Conservation (phyloP, 257 asterid species). For the Solanum tacnaense region DNA sequence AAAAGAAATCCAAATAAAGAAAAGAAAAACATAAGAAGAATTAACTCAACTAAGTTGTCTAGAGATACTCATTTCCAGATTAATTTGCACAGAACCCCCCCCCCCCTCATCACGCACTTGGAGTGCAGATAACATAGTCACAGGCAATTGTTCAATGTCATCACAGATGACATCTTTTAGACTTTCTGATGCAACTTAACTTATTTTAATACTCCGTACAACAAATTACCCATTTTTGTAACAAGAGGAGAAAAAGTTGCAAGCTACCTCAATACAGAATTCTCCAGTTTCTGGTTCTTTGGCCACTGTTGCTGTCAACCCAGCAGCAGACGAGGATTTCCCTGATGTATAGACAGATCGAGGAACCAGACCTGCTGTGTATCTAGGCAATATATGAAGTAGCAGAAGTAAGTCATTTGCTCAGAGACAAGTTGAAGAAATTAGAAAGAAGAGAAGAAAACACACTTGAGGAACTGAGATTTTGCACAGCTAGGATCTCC, state of each 20-base stretch:
- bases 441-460: not conserved
- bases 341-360: constrained; percentile 98
- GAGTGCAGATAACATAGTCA: not conserved
- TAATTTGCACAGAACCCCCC: not conserved
- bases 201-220: not conserved
- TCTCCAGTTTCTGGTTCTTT: constrained; percentile 99
- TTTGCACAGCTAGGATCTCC: constrained; percentile 99
- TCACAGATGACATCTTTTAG: not conserved
- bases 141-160: not conserved
- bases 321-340: constrained; percentile 97
- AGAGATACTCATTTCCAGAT: not conserved
- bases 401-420: not conserved
- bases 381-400: constrained; percentile 35
- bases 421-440: not conserved
- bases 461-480: constrained; percentile 91
- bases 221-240: not conserved
- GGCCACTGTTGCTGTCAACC: constrained; percentile 97
- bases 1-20: not conserved
- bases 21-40: not conserved
- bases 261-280: constrained; percentile 90
- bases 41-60: not conserved
- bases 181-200: not conserved
- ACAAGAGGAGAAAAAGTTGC: not conserved
- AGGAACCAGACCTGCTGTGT: constrained; percentile 77
- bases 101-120: not conserved